A percentile compares a stretch with the other conserved stretches of the same genome.
Evolutionary conservation across 176 grass and related monocot species (phyloP).

Genomic region (Bolboschoenus planiculmis): DNA sequence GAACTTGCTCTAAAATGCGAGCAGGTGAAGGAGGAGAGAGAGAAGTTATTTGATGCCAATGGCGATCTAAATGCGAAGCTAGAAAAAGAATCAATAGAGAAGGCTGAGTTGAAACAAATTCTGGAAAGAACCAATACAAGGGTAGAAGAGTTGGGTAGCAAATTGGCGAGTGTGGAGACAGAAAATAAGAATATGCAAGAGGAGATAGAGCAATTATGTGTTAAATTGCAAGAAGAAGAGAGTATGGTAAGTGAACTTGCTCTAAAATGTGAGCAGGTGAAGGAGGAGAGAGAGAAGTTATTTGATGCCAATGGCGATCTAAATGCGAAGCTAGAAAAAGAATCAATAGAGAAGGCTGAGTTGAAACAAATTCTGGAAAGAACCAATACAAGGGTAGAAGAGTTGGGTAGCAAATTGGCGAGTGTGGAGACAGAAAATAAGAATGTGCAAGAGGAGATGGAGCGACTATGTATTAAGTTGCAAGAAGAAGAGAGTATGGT

Average conservation of each 20-base stretch:
- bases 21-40: constrained; percentile 44
- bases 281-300: constrained; percentile 45
- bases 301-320: constrained; percentile 29
- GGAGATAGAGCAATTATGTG: constrained; percentile 33
- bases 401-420: constrained; percentile 29
- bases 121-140: constrained; percentile 34
- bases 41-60: constrained; percentile 30
- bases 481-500: constrained; percentile 38
- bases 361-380: constrained; percentile 39
- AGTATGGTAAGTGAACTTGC: constrained; percentile 34
- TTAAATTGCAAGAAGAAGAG: constrained; percentile 36
- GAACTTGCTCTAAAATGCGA: constrained; percentile 36
- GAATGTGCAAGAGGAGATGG: constrained; percentile 30
- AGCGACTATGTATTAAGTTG: constrained; percentile 29
- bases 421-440: constrained; percentile 32
- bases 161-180: constrained; percentile 28
- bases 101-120: constrained; percentile 33
- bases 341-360: constrained; percentile 28
- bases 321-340: constrained; percentile 34
- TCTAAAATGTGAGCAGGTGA: constrained; percentile 38
- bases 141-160: constrained; percentile 28
- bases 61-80: constrained; percentile 30
- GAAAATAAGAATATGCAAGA: constrained; percentile 23
- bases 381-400: constrained; percentile 30
- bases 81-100: constrained; percentile 36